Evolutionary conservation across 1,284 basidiomycete genomes (phyloP).

Genomic region (Boletus calvinii): DNA sequence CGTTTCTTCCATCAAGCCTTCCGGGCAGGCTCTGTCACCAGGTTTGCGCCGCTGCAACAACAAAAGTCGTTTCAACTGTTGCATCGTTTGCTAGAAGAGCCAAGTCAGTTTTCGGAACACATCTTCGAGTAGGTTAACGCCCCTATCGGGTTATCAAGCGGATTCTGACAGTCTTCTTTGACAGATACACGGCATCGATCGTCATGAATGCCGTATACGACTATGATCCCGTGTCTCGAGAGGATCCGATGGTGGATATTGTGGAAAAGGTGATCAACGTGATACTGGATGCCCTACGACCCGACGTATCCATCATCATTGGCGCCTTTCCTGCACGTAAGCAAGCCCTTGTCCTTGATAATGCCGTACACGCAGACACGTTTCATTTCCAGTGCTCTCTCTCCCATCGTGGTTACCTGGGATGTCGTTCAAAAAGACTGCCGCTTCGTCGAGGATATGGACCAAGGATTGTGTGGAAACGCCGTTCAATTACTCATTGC

Average conservation of each 20-base stretch:
- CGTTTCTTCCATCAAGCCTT: slow-evolving; percentile 23
- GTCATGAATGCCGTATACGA: slow-evolving; percentile 21
- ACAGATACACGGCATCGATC: slow-evolving; percentile 19
- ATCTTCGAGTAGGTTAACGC: slow-evolving; percentile 15
- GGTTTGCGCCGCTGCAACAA: slow-evolving; percentile 12
- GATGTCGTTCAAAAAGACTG: slow-evolving; percentile 13
- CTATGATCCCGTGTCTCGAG: slow-evolving; percentile 19
- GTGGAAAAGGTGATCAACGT: slow-evolving; percentile 10
- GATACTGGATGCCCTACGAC: slow-evolving; percentile 9
- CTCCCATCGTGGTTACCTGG: slow-evolving; percentile 23
- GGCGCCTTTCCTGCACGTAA: slow-evolving; percentile 19
- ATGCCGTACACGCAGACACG: neutral
- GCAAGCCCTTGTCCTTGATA: neutral
- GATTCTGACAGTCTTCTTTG: neutral
- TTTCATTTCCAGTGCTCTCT: slow-evolving; percentile 8
- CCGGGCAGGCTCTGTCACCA: neutral
- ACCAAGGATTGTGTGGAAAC: slow-evolving; percentile 14
- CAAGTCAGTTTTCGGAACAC: slow-evolving; percentile 7
- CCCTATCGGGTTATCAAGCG: neutral
- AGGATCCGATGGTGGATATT: slow-evolving; percentile 15
- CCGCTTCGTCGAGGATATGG: slow-evolving; percentile 4
- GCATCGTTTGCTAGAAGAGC: slow-evolving; percentile 6
- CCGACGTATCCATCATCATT: slow-evolving; percentile 17
- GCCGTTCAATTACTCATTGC: slow-evolving; percentile 11
- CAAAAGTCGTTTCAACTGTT: slow-evolving; percentile 12